phyloP scores from a whole-genome alignment of 352 stramenopile genomes.

The Thalassiosira mediterranea region DNA sequence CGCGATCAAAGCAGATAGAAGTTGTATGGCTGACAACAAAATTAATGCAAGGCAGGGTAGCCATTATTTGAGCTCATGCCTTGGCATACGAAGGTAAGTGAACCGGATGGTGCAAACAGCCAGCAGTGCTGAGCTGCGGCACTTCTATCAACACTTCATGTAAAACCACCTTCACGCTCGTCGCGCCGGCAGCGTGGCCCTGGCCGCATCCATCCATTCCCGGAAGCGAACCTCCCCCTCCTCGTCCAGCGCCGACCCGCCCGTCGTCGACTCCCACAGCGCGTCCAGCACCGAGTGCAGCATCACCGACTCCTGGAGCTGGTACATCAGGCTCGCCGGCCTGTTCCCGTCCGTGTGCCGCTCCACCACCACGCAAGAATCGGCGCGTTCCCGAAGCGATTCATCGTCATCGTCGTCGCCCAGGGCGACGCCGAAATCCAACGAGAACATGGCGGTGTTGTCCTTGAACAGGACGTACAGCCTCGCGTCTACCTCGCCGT shows the following conservation, averaged over 20 bases:
- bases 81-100: constrained; percentile 94
- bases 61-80: constrained; percentile 97
- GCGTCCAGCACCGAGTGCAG: constrained; percentile 74
- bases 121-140: constrained; percentile 93
- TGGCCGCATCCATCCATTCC: constrained; percentile 45
- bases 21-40: constrained; percentile 79
- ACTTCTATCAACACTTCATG: too few species aligned
- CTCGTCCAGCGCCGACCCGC: constrained; percentile 23
- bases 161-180: constrained; percentile 39
- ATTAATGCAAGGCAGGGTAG: constrained; percentile 94
- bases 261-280: constrained; percentile 54
- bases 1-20: constrained; percentile 22
- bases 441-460: constrained; percentile 64
- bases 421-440: constrained; percentile 41
- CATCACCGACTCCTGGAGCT: constrained; percentile 73
- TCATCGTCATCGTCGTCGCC: too few species aligned
- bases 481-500: constrained; percentile 42
- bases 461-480: constrained; percentile 73
- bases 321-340: constrained; percentile 61
- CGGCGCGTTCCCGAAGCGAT: constrained; percentile 24
- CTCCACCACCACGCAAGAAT: constrained; percentile 42
- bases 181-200: constrained; percentile 58
- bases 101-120: constrained; percentile 93
- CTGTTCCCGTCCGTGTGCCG: constrained; percentile 48
- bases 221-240: constrained; percentile 41